Base-by-base conservation (phyloP, 768 basidiomycete genomes). In the Kwoniella sp. region DNA sequence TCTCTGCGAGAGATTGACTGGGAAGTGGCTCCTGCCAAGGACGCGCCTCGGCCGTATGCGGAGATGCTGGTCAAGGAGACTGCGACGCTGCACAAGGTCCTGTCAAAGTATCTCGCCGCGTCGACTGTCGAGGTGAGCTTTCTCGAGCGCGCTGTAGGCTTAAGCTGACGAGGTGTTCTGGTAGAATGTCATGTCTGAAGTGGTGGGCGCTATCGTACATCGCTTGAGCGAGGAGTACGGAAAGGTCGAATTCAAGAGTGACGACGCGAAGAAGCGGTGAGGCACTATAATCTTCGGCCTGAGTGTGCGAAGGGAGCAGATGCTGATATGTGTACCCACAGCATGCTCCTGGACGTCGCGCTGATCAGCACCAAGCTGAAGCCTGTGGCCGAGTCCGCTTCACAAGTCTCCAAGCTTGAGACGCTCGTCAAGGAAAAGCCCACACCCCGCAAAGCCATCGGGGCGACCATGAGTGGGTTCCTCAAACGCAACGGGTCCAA, bases 11-110 rank as follows among this genome's bases (percentile, higher is more conserved):
- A 77, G 32, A 80, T 96, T 55, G 80, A 88, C 59, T 96, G 91
- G 89, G 77, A 79, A 29, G 79, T 82, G 7, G 42, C 50, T 7
- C 56, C 69, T 8, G 52, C 63, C 1, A 58, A 62, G 8, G 53
- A 66, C 9, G 62, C 51, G 3, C 59, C 82, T 46, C 59, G 71
- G 22, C 46, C 67, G 1, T 98, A 98, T 75, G 91, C 95, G 82
- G 86, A 93, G 64, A 77, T 89, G 50, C 79, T 99, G 34, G 84
- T 92, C 63, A 92, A 90, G 75, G 95, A 99, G 76, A 92, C 91
- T 17, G 85, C 88, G 50, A 93, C 89, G 25, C 79, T 99, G 44
- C 89, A 98, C 77, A 98, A 93, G 71, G 90, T 99, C 44, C 79
- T 98, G 36, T 88, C 89, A 39, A 86, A 92, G 41, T 98, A 95